Evolutionary conservation across 2,329 filamentous ascomycete species (phyloP), one percentile per base, ranked within the genome.

Genomic region (Penicillium sp.): DNA sequence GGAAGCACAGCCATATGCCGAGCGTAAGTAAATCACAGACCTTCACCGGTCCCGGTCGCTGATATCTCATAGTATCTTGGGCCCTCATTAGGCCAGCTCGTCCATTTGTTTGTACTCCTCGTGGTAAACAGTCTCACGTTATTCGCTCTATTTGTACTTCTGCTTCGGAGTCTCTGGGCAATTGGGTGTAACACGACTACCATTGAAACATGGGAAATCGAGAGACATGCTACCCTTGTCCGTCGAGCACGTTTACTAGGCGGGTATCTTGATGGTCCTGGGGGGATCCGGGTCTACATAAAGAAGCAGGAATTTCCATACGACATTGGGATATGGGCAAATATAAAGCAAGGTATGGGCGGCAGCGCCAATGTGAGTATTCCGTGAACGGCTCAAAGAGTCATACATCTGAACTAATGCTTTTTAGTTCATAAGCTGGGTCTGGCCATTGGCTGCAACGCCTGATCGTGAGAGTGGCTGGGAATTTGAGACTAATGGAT

Each of bases 291-390:
- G 52, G 59, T 85, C 7, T 71, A 69, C 11, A 80, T 86, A 38
- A 66, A 68, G 42, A 78, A 75, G 47, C 82, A 85, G 55, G 82
- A 86, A 54, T 86, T 83, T 55, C 82, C 82, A 0, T 86, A 83
- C 62, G 82, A 86, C 54, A 77, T 86, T 43, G 82, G 82, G 5
- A 79, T 86, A 44, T 82, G 75, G 72, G 59, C 69, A 3, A 86
- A 86, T 54, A 71, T 84, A 19, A 76, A 70, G 41, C 77, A 80
- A 50, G 78, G 78, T 14, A 84, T 86, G 81, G 80, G 80, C 0
- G 77, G 75, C 1, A 69, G 66, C 33, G 75, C 75, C 38, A 77
- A 74, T 60, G 72, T 73, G 9, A 49, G 66, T 61, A 13, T 22
- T 12, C 5, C 10, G 0, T 25, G 13, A 10, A 6, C 19, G 6